Conservation (phyloP, 2,329 filamentous ascomycete genomes). For the Geosmithia putterillii region DNA sequence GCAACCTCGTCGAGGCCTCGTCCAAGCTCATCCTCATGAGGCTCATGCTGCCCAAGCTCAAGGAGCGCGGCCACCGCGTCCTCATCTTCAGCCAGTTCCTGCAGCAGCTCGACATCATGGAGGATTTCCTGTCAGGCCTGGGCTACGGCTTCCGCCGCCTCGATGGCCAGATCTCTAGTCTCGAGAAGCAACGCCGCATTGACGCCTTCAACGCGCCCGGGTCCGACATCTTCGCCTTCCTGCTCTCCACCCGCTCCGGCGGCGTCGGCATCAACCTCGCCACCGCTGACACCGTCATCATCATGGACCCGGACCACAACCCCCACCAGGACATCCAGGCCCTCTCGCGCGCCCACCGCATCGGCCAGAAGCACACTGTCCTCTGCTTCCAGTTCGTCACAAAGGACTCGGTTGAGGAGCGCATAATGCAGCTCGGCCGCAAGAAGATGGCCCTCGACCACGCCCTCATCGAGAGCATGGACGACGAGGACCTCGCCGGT, state of each 20-base stretch:
- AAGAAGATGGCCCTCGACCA: slow-evolving; percentile 96
- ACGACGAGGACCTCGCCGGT: slow-evolving; percentile 65
- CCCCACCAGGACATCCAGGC: slow-evolving; percentile 97
- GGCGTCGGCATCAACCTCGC: slow-evolving; percentile 97
- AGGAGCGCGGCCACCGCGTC: slow-evolving; percentile 76
- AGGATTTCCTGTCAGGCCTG: slow-evolving; percentile 78
- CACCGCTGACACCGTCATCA: slow-evolving; percentile 94
- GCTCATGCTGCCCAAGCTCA: slow-evolving; percentile 75
- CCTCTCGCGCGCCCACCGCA: slow-evolving; percentile 84
- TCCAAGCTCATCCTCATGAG: slow-evolving; percentile 78
- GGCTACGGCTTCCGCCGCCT: slow-evolving; percentile 65
- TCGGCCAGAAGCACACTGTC: slow-evolving; percentile 92
- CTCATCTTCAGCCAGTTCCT: slow-evolving; percentile 95
- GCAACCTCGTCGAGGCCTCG: slow-evolving; percentile 82
- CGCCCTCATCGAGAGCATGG: slow-evolving; percentile 85
- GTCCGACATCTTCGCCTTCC: slow-evolving; percentile 76
- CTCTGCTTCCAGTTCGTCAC: slow-evolving; percentile 93
- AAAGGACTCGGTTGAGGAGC: slow-evolving; percentile 79
- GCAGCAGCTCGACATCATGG: slow-evolving; percentile 74
- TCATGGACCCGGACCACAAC: slow-evolving; percentile 94
- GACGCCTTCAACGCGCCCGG: slow-evolving; percentile 83
- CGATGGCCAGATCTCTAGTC: slow-evolving; percentile 68
- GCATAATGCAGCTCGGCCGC: slow-evolving; percentile 89
- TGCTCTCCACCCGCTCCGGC: slow-evolving; percentile 86
- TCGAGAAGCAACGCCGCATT: slow-evolving; percentile 89